phyloP scores from a whole-genome alignment of 73 alveolate genomes.

The Paramecium primaurelia region DNA sequence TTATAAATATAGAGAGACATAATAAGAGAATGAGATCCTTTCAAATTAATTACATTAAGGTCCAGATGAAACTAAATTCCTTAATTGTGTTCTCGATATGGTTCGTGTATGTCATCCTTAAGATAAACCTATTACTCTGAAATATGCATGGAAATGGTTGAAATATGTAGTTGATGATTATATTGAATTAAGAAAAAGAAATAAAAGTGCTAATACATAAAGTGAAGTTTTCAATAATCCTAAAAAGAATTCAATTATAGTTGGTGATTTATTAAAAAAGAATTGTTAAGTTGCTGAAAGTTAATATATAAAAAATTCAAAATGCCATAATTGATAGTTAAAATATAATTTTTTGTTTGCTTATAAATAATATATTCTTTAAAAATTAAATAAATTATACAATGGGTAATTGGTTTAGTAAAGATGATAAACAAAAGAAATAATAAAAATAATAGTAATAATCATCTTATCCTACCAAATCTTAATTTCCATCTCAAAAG shows the following conservation, averaged over 20 bases:
- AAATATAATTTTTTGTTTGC: background rate
- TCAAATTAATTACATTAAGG: background rate
- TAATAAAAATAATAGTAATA: background rate
- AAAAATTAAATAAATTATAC: background rate
- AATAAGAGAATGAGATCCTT: background rate
- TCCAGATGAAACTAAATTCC: background rate
- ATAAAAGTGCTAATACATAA: background rate
- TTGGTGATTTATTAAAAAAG: constrained; percentile 18
- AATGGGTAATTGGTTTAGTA: background rate
- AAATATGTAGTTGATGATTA: constrained; percentile 25
- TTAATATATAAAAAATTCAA: background rate
- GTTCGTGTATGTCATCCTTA: constrained; percentile 20
- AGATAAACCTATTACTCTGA: background rate
- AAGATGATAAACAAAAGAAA: background rate
- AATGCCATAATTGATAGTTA: constrained; percentile 9
- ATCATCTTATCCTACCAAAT: background rate
- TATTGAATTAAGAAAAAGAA: background rate
- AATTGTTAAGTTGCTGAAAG: background rate
- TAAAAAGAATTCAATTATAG: background rate
- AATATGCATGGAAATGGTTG: constrained; percentile 41
- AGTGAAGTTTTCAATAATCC: constrained; percentile 25
- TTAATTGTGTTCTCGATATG: constrained; percentile 36
- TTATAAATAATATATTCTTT: background rate
- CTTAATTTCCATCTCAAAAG: background rate
- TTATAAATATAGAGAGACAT: background rate